Conservation (phyloP, 495 filamentous ascomycete species). For the Staphylotrichum longicolle region DNA sequence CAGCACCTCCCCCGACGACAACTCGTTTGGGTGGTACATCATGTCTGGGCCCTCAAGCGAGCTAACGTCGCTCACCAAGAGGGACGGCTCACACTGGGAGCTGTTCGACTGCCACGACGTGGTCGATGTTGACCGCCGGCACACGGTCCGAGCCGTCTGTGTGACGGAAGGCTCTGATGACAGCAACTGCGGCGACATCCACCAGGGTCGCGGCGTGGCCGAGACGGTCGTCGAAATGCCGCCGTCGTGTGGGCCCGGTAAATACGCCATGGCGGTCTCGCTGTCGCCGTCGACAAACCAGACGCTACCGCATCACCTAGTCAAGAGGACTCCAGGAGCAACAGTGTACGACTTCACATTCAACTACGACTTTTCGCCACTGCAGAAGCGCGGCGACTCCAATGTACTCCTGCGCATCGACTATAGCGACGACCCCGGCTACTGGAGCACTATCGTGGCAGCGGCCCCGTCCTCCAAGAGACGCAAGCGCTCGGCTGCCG, state of each 20-base stretch:
- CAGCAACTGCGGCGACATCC: constrained; percentile 37
- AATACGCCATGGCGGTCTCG: constrained; percentile 40
- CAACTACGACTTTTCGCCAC: constrained; percentile 23
- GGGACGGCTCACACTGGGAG: constrained; percentile 39
- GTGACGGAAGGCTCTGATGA: constrained; percentile 21
- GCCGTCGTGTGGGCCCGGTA: constrained; percentile 35
- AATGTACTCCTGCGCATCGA: constrained; percentile 18
- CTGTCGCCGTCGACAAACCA: constrained; percentile 22
- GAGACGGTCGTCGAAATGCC: constrained; percentile 42
- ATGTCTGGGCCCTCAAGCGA: constrained; percentile 33
- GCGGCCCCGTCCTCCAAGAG: not conserved
- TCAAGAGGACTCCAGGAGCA: not conserved
- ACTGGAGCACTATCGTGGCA: constrained; percentile 17
- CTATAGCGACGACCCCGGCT: constrained; percentile 18
- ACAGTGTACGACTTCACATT: constrained; percentile 26
- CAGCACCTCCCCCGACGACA: constrained; percentile 30
- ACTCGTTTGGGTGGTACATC: constrained; percentile 30
- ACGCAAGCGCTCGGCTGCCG: too few species aligned
- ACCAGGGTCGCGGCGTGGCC: constrained; percentile 30
- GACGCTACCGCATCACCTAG: not conserved
- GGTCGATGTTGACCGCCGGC: constrained; percentile 17
- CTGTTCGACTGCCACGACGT: constrained; percentile 21
- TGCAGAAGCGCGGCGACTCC: not conserved
- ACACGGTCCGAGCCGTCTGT: constrained; percentile 32
- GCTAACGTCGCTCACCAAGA: constrained; percentile 29